Conservation (phyloP, 2,329 filamentous ascomycete genomes). For the Lasiodiplodia theobromae region DNA sequence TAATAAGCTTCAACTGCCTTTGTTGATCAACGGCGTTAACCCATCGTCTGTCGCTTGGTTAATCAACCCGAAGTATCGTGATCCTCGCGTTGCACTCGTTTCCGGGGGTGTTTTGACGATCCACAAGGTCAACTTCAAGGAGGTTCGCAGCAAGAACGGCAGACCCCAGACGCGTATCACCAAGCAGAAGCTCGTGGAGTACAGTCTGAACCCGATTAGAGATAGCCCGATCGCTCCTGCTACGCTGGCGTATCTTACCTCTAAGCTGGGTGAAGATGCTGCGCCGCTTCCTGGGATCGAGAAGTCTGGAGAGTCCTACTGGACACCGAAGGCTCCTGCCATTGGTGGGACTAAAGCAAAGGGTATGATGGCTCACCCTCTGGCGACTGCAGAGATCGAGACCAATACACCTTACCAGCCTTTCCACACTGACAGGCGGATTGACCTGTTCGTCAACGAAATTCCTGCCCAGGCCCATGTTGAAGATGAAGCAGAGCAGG, state of each 20-base stretch:
- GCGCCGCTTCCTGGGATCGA: constrained; percentile 22
- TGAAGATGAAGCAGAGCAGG: constrained; percentile 38
- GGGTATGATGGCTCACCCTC: constrained; percentile 32
- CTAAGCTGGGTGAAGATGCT: constrained; percentile 38
- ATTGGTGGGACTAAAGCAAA: constrained; percentile 1
- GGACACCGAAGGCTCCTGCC: constrained; percentile 22
- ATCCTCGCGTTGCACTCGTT: constrained; percentile 63
- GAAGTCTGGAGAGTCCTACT: constrained; percentile 20
- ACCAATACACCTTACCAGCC: constrained; percentile 95
- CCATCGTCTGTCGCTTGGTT: constrained; percentile 71
- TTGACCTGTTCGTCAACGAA: constrained; percentile 70
- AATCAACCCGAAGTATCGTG: constrained; percentile 58
- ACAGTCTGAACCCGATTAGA: constrained; percentile 69
- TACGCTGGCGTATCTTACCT: constrained; percentile 40
- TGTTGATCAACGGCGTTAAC: constrained; percentile 60
- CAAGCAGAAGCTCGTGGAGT: constrained; percentile 69
- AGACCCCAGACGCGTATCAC: constrained; percentile 53
- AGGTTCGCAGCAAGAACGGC: constrained; percentile 45
- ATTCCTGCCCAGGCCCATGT: constrained; percentile 39
- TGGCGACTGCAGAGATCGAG: constrained; percentile 87
- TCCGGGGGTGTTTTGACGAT: constrained; percentile 71
- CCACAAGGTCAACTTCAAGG: constrained; percentile 64
- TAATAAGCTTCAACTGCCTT: constrained; percentile 74
- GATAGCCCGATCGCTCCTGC: constrained; percentile 57
- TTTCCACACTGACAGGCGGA: constrained; percentile 89